These are phyloP conservation scores for Rosellinia necatrix DNA, from an alignment of 2,329 filamentous ascomycete species.

Conservation along the genomic window DNA sequence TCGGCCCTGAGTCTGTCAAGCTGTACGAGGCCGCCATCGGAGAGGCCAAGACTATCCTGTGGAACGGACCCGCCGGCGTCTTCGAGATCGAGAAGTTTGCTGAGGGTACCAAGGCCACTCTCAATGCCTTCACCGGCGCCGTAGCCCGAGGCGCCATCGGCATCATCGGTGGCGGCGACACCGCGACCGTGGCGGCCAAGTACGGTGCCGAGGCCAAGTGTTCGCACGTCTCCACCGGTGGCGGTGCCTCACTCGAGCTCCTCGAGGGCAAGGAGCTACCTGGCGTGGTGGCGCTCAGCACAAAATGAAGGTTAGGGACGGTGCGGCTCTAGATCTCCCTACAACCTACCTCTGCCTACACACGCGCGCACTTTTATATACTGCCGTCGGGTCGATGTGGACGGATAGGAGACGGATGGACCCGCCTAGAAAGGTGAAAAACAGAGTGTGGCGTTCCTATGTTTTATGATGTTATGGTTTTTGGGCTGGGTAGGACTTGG, in stretches of 20 bases:
- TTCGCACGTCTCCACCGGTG: conserved; percentile 96
- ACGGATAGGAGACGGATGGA: no score
- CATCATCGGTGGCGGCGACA: conserved; percentile 98
- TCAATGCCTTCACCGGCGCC: conserved; percentile 84
- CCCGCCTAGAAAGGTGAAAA: background rate
- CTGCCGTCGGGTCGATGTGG: no score
- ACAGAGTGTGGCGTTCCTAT: background rate
- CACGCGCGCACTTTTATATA: no score
- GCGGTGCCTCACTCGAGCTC: conserved; percentile 92
- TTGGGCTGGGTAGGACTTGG: background rate
- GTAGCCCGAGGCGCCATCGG: conserved; percentile 88
- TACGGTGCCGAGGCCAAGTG: conserved; percentile 96
- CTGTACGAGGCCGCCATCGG: conserved; percentile 87
- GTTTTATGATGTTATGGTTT: conserved; percentile 9
- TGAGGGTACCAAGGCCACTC: conserved; percentile 85
- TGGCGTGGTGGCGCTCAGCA: conserved; percentile 88
- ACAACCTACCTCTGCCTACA: no score
- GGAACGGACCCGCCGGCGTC: conserved; percentile 97
- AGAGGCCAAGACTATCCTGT: conserved; percentile 93
- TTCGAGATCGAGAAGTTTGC: conserved; percentile 98
- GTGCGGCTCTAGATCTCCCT: conserved; percentile 21
- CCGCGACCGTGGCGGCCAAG: conserved; percentile 96
- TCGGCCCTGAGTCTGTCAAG: conserved; percentile 84
- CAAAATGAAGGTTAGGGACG: conserved; percentile 56
- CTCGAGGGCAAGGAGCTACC: conserved; percentile 98